phyloP scores from a whole-genome alignment of 2,329 filamentous ascomycete species.

The Corniculantispora saksenae region DNA sequence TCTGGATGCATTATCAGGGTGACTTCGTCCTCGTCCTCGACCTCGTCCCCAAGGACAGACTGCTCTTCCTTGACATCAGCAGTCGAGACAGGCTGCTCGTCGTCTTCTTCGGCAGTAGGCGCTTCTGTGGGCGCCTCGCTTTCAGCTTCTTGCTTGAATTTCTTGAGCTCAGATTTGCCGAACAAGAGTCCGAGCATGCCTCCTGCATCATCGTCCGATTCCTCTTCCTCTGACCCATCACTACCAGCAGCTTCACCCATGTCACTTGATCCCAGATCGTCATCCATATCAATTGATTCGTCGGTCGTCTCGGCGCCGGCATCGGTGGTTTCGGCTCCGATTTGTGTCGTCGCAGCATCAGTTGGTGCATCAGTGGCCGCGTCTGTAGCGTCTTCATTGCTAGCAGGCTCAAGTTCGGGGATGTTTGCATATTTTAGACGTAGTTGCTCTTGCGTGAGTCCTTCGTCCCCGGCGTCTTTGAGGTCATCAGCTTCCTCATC shows the following conservation, averaged over 20 bases:
- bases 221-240: slow-evolving; percentile 44
- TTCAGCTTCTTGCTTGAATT: slow-evolving; percentile 47
- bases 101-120: slow-evolving; percentile 1
- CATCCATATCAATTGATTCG: slow-evolving; percentile 69
- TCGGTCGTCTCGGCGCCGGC: slow-evolving; percentile 57
- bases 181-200: slow-evolving; percentile 59
- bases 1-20: slow-evolving; percentile 35
- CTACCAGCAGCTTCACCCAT: slow-evolving; percentile 44
- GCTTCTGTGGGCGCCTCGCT: slow-evolving; percentile 13
- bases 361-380: slow-evolving; percentile 26
- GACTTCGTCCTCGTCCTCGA: slow-evolving; percentile 37
- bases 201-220: slow-evolving; percentile 47
- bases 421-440: slow-evolving; percentile 68
- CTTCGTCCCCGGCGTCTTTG: slow-evolving; percentile 58
- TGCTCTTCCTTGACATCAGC: slow-evolving; percentile 34
- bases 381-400: slow-evolving; percentile 29
- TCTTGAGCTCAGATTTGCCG: slow-evolving; percentile 57
- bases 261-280: slow-evolving; percentile 63
- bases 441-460: slow-evolving; percentile 68
- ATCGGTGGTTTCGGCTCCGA: slow-evolving; percentile 28
- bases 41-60: slow-evolving; percentile 1
- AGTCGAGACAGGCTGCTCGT: slow-evolving; percentile 14
- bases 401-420: slow-evolving; percentile 42
- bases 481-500: slow-evolving; percentile 46
- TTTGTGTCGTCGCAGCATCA: slow-evolving; percentile 28